These are phyloP conservation scores for Castanospermum australe DNA, from an alignment of 306 rosid species.

Conservation along the genomic window DNA sequence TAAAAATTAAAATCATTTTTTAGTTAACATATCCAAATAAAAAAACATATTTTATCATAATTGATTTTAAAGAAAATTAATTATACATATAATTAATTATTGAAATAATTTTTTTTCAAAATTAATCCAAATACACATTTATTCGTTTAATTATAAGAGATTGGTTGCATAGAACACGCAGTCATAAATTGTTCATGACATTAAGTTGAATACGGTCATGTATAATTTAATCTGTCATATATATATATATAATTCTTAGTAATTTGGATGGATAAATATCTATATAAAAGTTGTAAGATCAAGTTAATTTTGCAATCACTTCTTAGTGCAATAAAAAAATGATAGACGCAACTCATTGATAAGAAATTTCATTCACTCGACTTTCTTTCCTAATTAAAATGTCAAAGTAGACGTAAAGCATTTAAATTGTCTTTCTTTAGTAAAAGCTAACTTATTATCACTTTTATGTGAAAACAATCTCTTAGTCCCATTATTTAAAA, in stretches of 20 bases:
- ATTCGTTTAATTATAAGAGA: too few species aligned
- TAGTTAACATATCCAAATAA: too few species aligned
- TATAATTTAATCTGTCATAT: neutral
- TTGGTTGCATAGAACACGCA: too few species aligned
- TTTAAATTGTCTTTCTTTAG: conserved; percentile 28
- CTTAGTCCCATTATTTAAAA: conserved; percentile 14
- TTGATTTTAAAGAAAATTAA: too few species aligned
- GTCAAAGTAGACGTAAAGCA: conserved; percentile 40
- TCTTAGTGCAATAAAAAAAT: too few species aligned
- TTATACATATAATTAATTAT: too few species aligned
- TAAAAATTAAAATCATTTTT: too few species aligned
- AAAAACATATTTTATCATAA: too few species aligned
- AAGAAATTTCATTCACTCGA: conserved; percentile 18
- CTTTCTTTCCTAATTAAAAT: neutral
- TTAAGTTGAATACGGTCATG: neutral
- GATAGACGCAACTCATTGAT: neutral
- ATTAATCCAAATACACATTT: too few species aligned
- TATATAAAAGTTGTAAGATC: neutral
- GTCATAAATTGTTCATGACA: neutral
- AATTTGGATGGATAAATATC: neutral
- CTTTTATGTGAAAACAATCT: conserved; percentile 27
- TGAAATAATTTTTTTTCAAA: too few species aligned
- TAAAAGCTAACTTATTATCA: conserved; percentile 26
- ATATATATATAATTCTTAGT: neutral
- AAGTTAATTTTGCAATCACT: neutral